Percentiles rank a stretch among this genome's conserved stretches.
phyloP scores from a whole-genome alignment of 1,284 basidiomycete species.

The Leccinum griseonigrum region DNA sequence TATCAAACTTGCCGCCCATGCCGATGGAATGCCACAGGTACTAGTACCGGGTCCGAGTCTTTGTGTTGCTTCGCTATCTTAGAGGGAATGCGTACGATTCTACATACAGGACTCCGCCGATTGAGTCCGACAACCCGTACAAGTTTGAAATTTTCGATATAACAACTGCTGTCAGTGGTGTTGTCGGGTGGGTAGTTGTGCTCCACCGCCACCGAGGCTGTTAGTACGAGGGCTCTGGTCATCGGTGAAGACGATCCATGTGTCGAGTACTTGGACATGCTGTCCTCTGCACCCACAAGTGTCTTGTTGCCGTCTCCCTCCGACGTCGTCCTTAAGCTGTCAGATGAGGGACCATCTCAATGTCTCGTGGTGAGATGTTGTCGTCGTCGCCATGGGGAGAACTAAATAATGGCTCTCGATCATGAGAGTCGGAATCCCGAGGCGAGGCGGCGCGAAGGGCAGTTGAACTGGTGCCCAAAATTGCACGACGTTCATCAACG shows the following conservation, averaged over 20 bases:
- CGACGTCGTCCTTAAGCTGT: conserved; percentile 35
- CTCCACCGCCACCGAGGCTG: conserved; percentile 30
- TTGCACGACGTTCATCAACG: conserved; percentile 89
- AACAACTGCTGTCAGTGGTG: no score
- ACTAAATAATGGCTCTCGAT: conserved; percentile 58
- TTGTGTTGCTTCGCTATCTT: no score
- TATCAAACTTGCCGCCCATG: background rate
- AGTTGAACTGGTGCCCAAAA: conserved; percentile 59
- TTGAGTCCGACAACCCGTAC: no score
- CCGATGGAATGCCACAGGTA: background rate
- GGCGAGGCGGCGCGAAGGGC: conserved; percentile 39
- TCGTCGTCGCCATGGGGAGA: conserved; percentile 56
- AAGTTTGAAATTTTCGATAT: no score
- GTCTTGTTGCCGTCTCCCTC: conserved; percentile 28
- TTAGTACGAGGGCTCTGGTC: conserved; percentile 20
- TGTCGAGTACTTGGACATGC: conserved; percentile 28
- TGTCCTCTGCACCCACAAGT: conserved; percentile 32
- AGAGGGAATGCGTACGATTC: no score
- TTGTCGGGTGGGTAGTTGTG: conserved; percentile 65
- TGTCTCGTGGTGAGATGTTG: conserved; percentile 34
- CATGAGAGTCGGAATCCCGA: conserved; percentile 39
- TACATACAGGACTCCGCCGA: no score
- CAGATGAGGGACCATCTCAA: conserved; percentile 41
- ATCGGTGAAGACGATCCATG: conserved; percentile 34
- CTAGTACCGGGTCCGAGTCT: no score